phyloP scores from a whole-genome alignment of 2,329 filamentous ascomycete genomes.

The Hirsutella minnesotensis region DNA sequence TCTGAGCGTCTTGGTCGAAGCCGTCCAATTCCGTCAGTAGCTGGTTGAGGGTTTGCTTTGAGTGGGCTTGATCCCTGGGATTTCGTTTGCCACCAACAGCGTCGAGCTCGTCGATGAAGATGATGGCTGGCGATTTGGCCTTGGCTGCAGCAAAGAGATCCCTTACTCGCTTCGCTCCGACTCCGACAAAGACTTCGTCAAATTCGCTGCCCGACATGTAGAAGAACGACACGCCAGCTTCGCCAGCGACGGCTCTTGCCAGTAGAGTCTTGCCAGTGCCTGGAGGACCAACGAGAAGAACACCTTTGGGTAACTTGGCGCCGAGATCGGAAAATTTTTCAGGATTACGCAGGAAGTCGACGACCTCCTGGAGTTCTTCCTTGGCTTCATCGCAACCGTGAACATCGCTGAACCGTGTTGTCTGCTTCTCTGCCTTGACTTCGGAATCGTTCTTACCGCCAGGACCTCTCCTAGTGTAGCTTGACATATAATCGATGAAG shows the following conservation, averaged over 20 bases:
- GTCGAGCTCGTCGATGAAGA: conserved; percentile 91
- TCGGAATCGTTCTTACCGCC: conserved; percentile 65
- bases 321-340: conserved; percentile 88
- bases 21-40: conserved; percentile 93
- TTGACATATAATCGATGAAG: conserved; percentile 62
- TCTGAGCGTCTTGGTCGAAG: conserved; percentile 86
- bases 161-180: conserved; percentile 90
- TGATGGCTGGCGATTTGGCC: conserved; percentile 77
- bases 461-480: conserved; percentile 62
- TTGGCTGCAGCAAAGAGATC: conserved; percentile 82
- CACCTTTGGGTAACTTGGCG: conserved; percentile 93
- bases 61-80: conserved; percentile 83
- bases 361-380: conserved; percentile 91
- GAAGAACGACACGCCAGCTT: conserved; percentile 97
- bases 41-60: conserved; percentile 96
- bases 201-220: conserved; percentile 99
- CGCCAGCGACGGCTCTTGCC: conserved; percentile 87
- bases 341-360: conserved; percentile 90
- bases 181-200: conserved; percentile 95
- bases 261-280: conserved; percentile 96
- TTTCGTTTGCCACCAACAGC: conserved; percentile 92
- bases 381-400: conserved; percentile 98
- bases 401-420: conserved; percentile 80
- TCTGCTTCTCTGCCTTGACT: conserved; percentile 87
- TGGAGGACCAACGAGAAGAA: conserved; percentile 86